Conservation (phyloP, 257 asterid genomes). For the Ballota nigra region DNA sequence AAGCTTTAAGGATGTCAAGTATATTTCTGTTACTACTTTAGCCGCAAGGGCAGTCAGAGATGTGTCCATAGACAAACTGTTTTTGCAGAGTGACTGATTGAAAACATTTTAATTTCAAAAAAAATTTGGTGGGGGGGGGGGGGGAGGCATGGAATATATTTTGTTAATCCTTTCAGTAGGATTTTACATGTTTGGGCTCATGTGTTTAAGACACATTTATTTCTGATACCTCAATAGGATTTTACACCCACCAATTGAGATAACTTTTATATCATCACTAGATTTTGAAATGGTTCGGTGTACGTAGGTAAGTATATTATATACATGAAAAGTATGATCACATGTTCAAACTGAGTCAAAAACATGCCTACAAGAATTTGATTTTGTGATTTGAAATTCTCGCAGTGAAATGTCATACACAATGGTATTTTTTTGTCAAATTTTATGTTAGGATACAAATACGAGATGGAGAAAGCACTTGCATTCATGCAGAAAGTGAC, state of each 20-base stretch:
- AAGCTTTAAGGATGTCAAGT: not conserved
- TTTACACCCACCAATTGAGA: not conserved
- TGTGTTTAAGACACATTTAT: not conserved
- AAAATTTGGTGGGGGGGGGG: no score
- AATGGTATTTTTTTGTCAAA: not conserved
- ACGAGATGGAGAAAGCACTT: not conserved
- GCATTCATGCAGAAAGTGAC: no score
- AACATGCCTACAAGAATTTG: not conserved
- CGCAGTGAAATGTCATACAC: not conserved
- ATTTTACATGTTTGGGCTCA: not conserved
- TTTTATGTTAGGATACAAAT: not conserved
- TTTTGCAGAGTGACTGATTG: not conserved
- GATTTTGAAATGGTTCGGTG: not conserved
- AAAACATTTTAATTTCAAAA: not conserved
- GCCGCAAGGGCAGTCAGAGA: no score
- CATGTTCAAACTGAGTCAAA: constrained; percentile 1
- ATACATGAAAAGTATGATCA: not conserved
- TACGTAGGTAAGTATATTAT: not conserved
- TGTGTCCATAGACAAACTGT: not conserved
- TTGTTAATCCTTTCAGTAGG: not conserved
- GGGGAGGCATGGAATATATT: not conserved
- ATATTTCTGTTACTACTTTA: not conserved
- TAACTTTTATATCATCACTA: not conserved
- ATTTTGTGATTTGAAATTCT: no score
- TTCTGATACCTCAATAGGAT: not conserved